Base-by-base conservation (phyloP, 805 yeast species). In the Candida fluviatilis region DNA sequence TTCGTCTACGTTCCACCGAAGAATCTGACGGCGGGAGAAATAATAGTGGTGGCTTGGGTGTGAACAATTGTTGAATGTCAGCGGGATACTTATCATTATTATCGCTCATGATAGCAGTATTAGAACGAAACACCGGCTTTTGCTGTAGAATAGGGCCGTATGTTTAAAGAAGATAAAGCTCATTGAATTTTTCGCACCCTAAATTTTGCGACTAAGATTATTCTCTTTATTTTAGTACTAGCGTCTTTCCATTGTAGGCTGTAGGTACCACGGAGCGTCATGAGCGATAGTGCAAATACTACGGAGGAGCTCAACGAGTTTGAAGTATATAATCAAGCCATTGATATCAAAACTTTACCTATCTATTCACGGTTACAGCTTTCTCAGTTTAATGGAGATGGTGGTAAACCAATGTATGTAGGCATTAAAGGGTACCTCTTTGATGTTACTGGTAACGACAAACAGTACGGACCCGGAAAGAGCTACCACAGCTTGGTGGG, bases 401-500 rank as follows among this genome's bases (percentile, higher is more conserved):
- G 49, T 18, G 43, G 43, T 23, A 54, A 51, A 12, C 40, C 72
- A 41, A 72, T 84, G 46, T 87, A 80, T 58, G 83, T 87, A 14
- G 93, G 80, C 5, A 80, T 87, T 49, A 79, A 80, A 43, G 93
- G 95, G 15, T 70, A 69, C 2, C 77, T 88, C 8, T 88, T 85
- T 56, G 96, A 87, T 51, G 96, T 88, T 7, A 73, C 85, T 0
- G 54, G 64, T 33, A 87, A 86, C 52, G 49, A 57, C 10, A 76
- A 73, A 12, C 81, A 80, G 28, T 87, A 87, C 54, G 96, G 95
- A 0, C 82, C 82, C 2, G 90, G 89, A 0, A 75, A 78, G 42
- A 79, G 82, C 16, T 88, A 87, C 58, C 80, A 78, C 50, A 76
- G 70, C 5, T 69, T 87, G 30, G 85, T 80, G 7, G 96, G 91